Conservation (phyloP, 768 basidiomycete genomes). For the Gymnopilus dilepis region DNA sequence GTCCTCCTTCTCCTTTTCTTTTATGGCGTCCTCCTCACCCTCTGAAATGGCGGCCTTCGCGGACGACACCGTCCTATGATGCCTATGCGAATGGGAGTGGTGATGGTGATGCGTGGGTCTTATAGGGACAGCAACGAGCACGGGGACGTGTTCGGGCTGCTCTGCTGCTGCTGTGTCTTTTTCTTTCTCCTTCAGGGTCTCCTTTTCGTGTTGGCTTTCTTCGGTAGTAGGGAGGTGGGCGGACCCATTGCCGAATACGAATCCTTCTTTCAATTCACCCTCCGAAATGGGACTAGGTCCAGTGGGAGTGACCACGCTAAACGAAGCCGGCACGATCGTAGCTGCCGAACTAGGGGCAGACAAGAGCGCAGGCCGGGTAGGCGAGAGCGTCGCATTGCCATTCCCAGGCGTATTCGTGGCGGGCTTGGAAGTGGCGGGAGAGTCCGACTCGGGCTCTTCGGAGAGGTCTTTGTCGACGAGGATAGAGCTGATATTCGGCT, state of each 20-base stretch:
- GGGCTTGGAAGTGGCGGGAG: neutral
- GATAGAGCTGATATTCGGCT: neutral
- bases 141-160: constrained; percentile 21
- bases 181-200: neutral
- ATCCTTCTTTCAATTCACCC: constrained; percentile 7
- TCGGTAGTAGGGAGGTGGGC: neutral
- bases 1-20: constrained; percentile 4
- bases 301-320: neutral
- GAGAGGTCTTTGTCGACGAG: neutral
- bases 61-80: constrained; percentile 3
- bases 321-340: constrained; percentile 9
- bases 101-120: constrained; percentile 20
- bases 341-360: constrained; percentile 4
- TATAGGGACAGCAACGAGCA: constrained; percentile 21
- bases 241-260: constrained; percentile 6
- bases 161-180: neutral
- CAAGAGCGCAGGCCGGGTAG: neutral
- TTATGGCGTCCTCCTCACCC: neutral
- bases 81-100: constrained; percentile 13
- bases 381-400: neutral
- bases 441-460: neutral
- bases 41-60: neutral
- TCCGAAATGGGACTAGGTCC: no score
- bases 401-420: no score
- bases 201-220: no score